Base-by-base conservation (phyloP, 1,284 basidiomycete genomes). In the Ceratobasidium sp. region DNA sequence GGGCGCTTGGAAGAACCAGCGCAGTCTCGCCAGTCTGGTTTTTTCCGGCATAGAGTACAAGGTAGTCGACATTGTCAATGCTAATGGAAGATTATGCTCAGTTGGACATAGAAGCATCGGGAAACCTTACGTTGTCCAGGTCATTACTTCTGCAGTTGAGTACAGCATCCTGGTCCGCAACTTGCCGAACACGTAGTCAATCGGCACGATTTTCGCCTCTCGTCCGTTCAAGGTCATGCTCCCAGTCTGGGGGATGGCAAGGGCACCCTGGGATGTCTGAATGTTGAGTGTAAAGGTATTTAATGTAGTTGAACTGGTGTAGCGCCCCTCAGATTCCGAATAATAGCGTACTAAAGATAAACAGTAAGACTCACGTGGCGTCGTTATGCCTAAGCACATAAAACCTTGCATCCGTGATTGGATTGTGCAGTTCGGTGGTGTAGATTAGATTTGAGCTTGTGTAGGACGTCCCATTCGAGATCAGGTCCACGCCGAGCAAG, bases 21-120 rank as follows among this genome's bases (percentile, higher is more conserved):
- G 79, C 80, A 0, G 83, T 84, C 76, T 85, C 84, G 28, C 83
- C 83, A 0, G 79, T 79, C 76, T 85, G 82, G 2, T 81, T 81
- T 30, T 51, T 12, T 46, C 63, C 73, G n/a, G 54, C 59, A 53
- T 48, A 69, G 42, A 60, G 18, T n/a, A 60, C 58, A n/a, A 75
- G 36, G 51, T 75, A 62, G 30, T 73, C 72, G 14, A 64, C 28
- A n/a, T 66, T 36, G 44, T 74, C 49, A 58, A 73, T 66, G 66
- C 72, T 56, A 42, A n/a, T 12, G 11, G 21, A 3, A 49, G 3
- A 2, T 9, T 49, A 49, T 49, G 2, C 9, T 48, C n/a, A 44
- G 9, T 14, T 36, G 49, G 16, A 48, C 53, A 67, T 76, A 62
- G 28, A 75, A 53, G 49, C 30, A 72, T 9, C 3, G 21, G 21